Conservation (phyloP, 2,329 filamentous ascomycete species). For the Chaetomiaceae sp. region DNA sequence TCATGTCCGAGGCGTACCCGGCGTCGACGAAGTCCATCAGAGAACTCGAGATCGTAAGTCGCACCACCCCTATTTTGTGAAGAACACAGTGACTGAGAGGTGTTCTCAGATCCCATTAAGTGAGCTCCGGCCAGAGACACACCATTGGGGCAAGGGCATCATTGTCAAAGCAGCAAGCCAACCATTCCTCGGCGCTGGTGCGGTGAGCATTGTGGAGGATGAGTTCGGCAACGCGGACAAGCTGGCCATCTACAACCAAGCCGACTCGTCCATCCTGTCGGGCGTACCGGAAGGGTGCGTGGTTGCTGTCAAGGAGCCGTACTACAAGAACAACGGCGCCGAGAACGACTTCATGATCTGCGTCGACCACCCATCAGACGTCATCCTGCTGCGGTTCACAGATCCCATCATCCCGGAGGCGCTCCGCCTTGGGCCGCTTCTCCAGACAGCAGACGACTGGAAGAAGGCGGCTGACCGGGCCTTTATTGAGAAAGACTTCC, state of each 20-base stretch:
- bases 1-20: slow-evolving; percentile 27
- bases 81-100: not conserved
- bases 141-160: slow-evolving; percentile 33
- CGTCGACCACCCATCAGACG: slow-evolving; percentile 35
- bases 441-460: slow-evolving; percentile 25
- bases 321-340: slow-evolving; percentile 32
- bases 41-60: slow-evolving; percentile 28
- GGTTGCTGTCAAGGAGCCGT: slow-evolving; percentile 36
- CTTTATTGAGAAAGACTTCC: slow-evolving; percentile 32
- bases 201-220: slow-evolving; percentile 35
- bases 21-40: slow-evolving; percentile 29
- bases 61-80: not conserved
- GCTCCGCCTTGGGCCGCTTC: slow-evolving; percentile 22
- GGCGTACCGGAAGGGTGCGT: slow-evolving; percentile 32
- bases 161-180: slow-evolving; percentile 31
- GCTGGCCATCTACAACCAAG: slow-evolving; percentile 37
- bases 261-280: slow-evolving; percentile 32
- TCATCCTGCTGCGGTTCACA: slow-evolving; percentile 30
- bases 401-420: slow-evolving; percentile 31
- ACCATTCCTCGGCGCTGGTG: slow-evolving; percentile 33
- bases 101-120: slow-evolving; percentile 28
- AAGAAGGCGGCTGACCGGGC: slow-evolving; percentile 27
- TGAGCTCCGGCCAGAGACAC: slow-evolving; percentile 31
- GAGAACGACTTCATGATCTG: slow-evolving; percentile 33
- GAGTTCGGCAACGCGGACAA: slow-evolving; percentile 35